Base-by-base conservation (phyloP, 2,329 filamentous ascomycete species). In the Triangularia setosa region DNA sequence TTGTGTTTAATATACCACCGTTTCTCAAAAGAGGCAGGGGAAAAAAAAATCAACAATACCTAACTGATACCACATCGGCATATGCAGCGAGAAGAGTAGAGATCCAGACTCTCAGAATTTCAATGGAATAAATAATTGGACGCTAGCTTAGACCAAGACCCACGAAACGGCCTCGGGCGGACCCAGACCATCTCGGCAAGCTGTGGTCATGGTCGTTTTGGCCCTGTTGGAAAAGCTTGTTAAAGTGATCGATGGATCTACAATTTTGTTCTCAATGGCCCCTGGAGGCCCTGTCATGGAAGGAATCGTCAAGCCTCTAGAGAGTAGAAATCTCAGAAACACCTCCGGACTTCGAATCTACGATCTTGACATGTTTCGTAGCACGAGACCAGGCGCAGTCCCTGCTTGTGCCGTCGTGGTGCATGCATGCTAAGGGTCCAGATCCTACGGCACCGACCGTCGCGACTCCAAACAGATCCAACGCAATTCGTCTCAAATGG, bases 361-460 rank as follows among this genome's bases (percentile, higher is more conserved):
- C 18, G 40, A 48, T 48, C n/a, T 21, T 9, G 40, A 48, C 40
- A 48, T 48, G 40, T 48, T 48, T 48, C n/a, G 40, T 48, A 21
- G 40, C 40, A 48, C 40, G 40, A 48, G 40, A 48, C n/a, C 18
- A 21, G 40, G 40, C 40, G 40, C 40, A 48, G 40, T 23, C 40
- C 57, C 9, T 44, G 57, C 57, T 25, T 48, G 40, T 59, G 57
- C 57, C 57, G 23, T 59, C 11, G 40, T 59, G 23, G 35, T 48
- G 40, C 40, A 48, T 40, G 58, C 58, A 53, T 60, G 33, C 48
- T 27, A 52, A 60, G 58, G 58, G 58, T 60, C 58, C 58, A 60
- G 27, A 52, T 60, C 18, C 40, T 60, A 40, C 58, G 58, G 58
- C 58, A 60, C 35, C 58, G 58, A 60, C 58, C 58, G 58, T 60